Conservation (phyloP, 108 stramenopile genomes). For the Fistulifera pelliculosa region DNA sequence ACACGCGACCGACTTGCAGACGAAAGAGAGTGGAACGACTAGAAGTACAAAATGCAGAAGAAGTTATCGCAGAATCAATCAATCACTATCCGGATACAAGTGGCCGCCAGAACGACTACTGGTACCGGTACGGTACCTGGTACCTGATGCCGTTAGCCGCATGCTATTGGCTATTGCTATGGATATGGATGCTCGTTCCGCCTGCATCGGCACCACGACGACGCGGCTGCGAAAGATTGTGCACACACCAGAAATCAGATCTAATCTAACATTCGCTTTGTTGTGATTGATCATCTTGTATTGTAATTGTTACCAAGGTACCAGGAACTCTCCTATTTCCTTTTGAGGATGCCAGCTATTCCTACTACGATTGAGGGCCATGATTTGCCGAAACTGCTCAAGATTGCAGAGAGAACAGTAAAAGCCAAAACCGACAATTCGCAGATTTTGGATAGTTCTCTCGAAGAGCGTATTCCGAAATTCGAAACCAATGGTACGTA, state of each 20-base stretch:
- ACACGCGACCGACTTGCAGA: too few relatives aligned
- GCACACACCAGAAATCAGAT: too few relatives aligned
- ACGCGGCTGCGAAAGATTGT: too few relatives aligned
- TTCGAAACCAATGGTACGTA: too few relatives aligned
- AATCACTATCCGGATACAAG: too few relatives aligned
- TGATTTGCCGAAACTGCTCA: constrained; percentile 21
- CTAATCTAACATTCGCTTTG: too few relatives aligned
- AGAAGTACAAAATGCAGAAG: too few relatives aligned
- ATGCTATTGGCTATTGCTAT: neutral
- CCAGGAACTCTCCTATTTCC: neutral
- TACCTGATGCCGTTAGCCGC: neutral
- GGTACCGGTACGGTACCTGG: neutral
- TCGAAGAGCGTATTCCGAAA: constrained; percentile 52
- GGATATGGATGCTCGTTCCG: too few relatives aligned
- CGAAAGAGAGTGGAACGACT: too few relatives aligned
- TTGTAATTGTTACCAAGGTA: neutral
- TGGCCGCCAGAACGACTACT: neutral
- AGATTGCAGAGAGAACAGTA: constrained; percentile 45
- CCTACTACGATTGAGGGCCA: constrained; percentile 22
- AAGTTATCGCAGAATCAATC: too few relatives aligned
- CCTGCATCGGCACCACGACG: too few relatives aligned
- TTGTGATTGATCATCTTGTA: too few relatives aligned
- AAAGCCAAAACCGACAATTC: constrained; percentile 45
- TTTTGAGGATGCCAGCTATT: neutral
- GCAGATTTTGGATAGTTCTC: constrained; percentile 40